Evolutionary conservation across 495 filamentous ascomycete species (phyloP), one percentile per base, ranked within the genome.

Genomic region (Penicillium malachiteum): DNA sequence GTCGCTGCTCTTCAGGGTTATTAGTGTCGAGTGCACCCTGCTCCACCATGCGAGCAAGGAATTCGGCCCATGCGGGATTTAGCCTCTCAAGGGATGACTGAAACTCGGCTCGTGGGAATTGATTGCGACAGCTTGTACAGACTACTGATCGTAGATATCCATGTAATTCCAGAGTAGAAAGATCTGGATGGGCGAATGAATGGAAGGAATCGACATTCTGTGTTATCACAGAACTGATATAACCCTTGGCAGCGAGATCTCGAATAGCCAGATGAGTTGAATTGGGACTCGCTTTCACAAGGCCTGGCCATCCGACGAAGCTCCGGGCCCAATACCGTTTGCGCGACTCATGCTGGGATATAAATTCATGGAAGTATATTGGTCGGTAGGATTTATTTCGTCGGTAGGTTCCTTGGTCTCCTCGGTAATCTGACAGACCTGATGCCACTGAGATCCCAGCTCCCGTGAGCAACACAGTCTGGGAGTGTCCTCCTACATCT

Each of bases 131-230:
- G 62, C 84, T 89, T n/a, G 87, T 83, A 72, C 94, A 98, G 18
- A 87, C 79, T 32, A 92, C 80, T 14, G 87, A 83, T 59, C 91
- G 79, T 40, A 98, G 78, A 65, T 91, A 95, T 54, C 94, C 94
- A 70, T 98, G 94, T 42, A 98, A 77, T 70, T 97, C 94, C 13
- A 92, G 70, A 6, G 90, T 94, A 6, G 81, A 77, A 11, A 93
- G 69, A 1, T 80, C 65, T 3, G 93, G 90, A 69, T 97, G 93
- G 7, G 89, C 85, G 31, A 72, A 68, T 1, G 84, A 76, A 71
- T 98, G 93, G 68, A 97, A 94, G 5, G 92, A 96, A 69, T 98
- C 94, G 21, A 97, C 93, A 67, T 97, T 97, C 67, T 98, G 94
- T 40, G 94, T 98, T 58, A 98, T 84, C 31, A 96, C 89, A 31